Evolutionary conservation across 495 filamentous ascomycete species (phyloP).

Genomic region (Physcia stellaris): DNA sequence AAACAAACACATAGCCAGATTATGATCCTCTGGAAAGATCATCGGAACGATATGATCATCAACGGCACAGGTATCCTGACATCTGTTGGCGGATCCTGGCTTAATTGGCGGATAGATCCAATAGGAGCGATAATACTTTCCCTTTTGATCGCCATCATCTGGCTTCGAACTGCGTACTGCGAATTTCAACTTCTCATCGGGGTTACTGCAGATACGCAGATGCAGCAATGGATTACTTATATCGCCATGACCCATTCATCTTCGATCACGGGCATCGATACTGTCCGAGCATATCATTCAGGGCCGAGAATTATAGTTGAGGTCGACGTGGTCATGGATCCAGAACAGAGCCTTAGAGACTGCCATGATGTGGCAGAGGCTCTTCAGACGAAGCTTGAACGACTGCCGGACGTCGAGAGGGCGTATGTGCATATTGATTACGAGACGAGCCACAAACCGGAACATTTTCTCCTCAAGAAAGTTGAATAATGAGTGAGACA

Average conservation of each 20-base stretch:
- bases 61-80: constrained; percentile 88
- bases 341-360: constrained; percentile 47
- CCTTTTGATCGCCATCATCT: constrained; percentile 57
- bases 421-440: constrained; percentile 98
- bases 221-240: constrained; percentile 91
- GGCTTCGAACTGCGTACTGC: constrained; percentile 70
- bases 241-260: constrained; percentile 87
- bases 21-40: constrained; percentile 84
- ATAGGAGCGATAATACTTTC: constrained; percentile 82
- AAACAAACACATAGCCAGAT: constrained; percentile 83
- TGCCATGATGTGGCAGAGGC: constrained; percentile 93
- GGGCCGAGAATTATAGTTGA: constrained; percentile 84
- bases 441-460: constrained; percentile 93
- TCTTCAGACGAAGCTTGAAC: constrained; percentile 89
- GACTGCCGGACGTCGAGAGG: constrained; percentile 79
- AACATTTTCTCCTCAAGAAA: constrained; percentile 53
- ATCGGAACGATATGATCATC: constrained; percentile 78
- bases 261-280: constrained; percentile 72
- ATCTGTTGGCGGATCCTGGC: constrained; percentile 70
- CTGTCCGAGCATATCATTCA: constrained; percentile 82
- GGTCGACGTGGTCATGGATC: constrained; percentile 79
- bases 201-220: constrained; percentile 69
- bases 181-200: constrained; percentile 89
- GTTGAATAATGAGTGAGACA: constrained; percentile 24
- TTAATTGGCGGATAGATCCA: constrained; percentile 92